Evolutionary conservation across 2,329 filamentous ascomycete genomes (phyloP).

Genomic region (Ophiostoma australiae): DNA sequence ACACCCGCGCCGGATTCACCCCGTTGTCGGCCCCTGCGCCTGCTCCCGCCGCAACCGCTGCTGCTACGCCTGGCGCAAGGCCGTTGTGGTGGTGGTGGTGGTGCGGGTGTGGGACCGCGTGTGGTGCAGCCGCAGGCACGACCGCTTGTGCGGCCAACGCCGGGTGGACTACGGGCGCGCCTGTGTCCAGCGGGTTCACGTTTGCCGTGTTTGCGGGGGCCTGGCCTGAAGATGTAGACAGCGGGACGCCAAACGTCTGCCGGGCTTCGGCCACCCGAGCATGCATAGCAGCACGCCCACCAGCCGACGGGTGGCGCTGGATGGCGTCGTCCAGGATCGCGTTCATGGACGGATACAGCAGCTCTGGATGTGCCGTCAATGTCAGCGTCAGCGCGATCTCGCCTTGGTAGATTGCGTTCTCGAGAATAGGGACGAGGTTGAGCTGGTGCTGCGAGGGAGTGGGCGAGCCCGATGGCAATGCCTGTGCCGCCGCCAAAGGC

Average conservation of each 20-base stretch:
- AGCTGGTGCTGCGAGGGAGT: background rate
- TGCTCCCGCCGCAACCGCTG: background rate
- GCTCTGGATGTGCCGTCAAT: slow-evolving; percentile 44
- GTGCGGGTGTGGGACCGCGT: background rate
- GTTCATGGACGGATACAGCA: slow-evolving; percentile 42
- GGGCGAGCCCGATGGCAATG: background rate
- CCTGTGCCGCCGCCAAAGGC: background rate
- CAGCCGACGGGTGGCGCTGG: slow-evolving; percentile 41
- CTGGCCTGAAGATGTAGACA: background rate
- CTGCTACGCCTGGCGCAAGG: background rate
- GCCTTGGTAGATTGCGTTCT: slow-evolving; percentile 36
- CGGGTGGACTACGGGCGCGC: background rate
- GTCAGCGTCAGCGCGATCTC: slow-evolving; percentile 43
- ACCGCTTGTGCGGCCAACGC: background rate
- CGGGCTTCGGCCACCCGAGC: background rate
- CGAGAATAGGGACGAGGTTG: background rate
- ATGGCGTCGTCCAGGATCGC: slow-evolving; percentile 48
- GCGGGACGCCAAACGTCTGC: background rate
- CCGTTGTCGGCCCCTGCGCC: background rate
- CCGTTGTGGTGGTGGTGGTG: background rate
- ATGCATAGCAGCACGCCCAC: background rate
- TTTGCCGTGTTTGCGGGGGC: background rate
- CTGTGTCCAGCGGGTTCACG: background rate
- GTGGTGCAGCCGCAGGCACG: background rate
- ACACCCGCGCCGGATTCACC: slow-evolving; percentile 59